Evolutionary conservation across 495 filamentous ascomycete genomes (phyloP).

Genomic region (Podospora australis): DNA sequence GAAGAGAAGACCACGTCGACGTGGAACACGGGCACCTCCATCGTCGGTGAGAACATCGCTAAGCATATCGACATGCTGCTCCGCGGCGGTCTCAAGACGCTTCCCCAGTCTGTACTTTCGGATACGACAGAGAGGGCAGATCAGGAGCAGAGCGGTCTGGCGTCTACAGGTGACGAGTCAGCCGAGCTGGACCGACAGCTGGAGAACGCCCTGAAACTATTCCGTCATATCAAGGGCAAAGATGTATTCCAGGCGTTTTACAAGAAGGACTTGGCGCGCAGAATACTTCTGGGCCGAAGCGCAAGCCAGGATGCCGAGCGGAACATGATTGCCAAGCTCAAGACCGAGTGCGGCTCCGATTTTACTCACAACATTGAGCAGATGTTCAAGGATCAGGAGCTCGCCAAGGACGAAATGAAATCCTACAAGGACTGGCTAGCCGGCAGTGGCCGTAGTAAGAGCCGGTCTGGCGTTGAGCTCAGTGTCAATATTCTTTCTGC

Average conservation of each 20-base stretch:
- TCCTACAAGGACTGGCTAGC: conserved; percentile 56
- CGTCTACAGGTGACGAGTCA: conserved; percentile 71
- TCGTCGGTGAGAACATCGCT: conserved; percentile 96
- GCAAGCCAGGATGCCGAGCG: conserved; percentile 92
- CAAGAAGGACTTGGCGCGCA: conserved; percentile 88
- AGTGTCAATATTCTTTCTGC: conserved; percentile 80
- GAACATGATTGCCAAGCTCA: conserved; percentile 86
- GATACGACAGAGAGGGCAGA: conserved; percentile 44
- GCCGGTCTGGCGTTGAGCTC: conserved; percentile 58
- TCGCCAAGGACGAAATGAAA: conserved; percentile 75
- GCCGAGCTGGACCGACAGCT: conserved; percentile 82
- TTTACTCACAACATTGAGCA: conserved; percentile 97
- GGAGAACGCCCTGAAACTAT: conserved; percentile 85
- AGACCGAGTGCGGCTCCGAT: conserved; percentile 83
- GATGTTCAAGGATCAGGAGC: conserved; percentile 98
- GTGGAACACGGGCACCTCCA: conserved; percentile 76
- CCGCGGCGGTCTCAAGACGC: conserved; percentile 75
- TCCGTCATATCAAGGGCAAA: conserved; percentile 95
- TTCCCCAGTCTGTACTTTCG: conserved; percentile 52
- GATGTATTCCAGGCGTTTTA: conserved; percentile 98
- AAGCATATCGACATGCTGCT: conserved; percentile 92
- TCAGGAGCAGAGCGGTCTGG: conserved; percentile 48
- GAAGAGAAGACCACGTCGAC: conserved; percentile 60
- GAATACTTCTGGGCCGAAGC: conserved; percentile 82
- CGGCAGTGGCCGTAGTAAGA: conserved; percentile 40